A percentile compares a stretch with the other conserved stretches of the same genome.
phyloP scores from a whole-genome alignment of 805 yeast genomes.

The Kodamaea fukazawae region DNA sequence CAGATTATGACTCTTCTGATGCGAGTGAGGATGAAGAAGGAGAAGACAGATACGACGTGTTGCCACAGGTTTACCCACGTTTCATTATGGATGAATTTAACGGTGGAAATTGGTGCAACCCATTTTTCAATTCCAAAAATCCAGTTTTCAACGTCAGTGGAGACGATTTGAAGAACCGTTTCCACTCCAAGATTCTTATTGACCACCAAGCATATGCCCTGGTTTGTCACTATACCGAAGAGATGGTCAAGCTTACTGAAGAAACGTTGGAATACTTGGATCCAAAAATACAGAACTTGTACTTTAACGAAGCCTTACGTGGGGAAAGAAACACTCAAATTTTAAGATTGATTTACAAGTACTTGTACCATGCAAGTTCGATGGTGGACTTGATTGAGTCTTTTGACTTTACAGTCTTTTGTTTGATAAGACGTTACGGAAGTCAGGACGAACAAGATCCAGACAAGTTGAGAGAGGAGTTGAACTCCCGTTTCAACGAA shows the following conservation, averaged over 20 bases:
- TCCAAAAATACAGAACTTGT: conserved; percentile 33
- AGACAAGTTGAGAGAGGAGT: conserved; percentile 10
- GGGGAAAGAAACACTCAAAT: conserved; percentile 51
- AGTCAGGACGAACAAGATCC: conserved; percentile 18
- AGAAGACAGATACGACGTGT: conserved; percentile 31
- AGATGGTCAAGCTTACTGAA: conserved; percentile 36
- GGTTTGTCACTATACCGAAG: conserved; percentile 34
- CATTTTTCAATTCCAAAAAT: conserved; percentile 48
- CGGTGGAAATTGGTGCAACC: conserved; percentile 80
- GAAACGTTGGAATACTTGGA: conserved; percentile 43
- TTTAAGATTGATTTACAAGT: conserved; percentile 51
- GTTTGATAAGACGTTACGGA: conserved; percentile 36
- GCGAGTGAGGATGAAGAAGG: conserved; percentile 33
- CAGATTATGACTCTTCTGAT: conserved; percentile 41
- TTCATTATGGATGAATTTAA: conserved; percentile 63
- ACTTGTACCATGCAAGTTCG: conserved; percentile 46
- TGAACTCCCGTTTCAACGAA: not conserved
- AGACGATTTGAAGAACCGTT: conserved; percentile 39
- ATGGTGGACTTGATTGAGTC: conserved; percentile 56
- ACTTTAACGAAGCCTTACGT: conserved; percentile 31
- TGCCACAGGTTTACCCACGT: conserved; percentile 71
- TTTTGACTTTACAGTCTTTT: conserved; percentile 58
- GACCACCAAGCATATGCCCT: conserved; percentile 46
- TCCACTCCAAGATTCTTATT: conserved; percentile 46
- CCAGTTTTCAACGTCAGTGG: conserved; percentile 41